Conservation (phyloP, 2,329 filamentous ascomycete species). For the Phaeosphaeriaceae sp. region DNA sequence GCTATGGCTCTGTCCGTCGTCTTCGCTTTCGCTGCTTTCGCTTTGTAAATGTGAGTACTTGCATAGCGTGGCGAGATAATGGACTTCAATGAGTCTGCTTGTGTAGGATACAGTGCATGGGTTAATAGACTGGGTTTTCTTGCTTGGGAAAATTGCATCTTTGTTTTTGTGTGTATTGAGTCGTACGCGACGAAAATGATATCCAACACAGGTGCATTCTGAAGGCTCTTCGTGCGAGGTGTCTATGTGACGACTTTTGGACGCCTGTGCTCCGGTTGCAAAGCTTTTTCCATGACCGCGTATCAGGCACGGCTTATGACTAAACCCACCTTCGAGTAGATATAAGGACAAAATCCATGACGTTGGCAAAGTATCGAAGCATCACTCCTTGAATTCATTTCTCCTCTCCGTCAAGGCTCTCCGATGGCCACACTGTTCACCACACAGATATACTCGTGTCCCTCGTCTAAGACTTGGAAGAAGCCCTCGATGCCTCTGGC, state of each 20-base stretch:
- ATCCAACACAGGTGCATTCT: background rate
- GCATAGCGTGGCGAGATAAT: background rate
- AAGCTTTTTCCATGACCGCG: background rate
- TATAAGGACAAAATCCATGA: too few relatives aligned
- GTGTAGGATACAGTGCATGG: slow-evolving; percentile 5
- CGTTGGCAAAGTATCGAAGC: too few relatives aligned
- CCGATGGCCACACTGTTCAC: slow-evolving; percentile 5
- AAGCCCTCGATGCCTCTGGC: slow-evolving; percentile 11
- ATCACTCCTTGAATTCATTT: too few relatives aligned
- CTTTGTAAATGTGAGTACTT: slow-evolving; percentile 20
- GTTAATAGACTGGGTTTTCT: slow-evolving; percentile 7
- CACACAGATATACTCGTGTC: slow-evolving; percentile 14
- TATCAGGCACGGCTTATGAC: too few relatives aligned
- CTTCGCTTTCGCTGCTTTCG: slow-evolving; percentile 32
- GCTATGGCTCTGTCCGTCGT: slow-evolving; percentile 35
- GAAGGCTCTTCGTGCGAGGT: too few relatives aligned
- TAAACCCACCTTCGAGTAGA: too few relatives aligned
- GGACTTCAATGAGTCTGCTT: background rate
- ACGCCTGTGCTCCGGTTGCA: background rate
- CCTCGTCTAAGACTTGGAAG: slow-evolving; percentile 7
- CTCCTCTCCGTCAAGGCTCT: background rate
- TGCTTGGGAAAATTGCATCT: background rate
- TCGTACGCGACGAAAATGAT: slow-evolving; percentile 1
- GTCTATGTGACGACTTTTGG: background rate
- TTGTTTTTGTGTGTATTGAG: background rate